Evolutionary conservation across 768 basidiomycete species (phyloP).

Genomic region (Tylopilus sp.): DNA sequence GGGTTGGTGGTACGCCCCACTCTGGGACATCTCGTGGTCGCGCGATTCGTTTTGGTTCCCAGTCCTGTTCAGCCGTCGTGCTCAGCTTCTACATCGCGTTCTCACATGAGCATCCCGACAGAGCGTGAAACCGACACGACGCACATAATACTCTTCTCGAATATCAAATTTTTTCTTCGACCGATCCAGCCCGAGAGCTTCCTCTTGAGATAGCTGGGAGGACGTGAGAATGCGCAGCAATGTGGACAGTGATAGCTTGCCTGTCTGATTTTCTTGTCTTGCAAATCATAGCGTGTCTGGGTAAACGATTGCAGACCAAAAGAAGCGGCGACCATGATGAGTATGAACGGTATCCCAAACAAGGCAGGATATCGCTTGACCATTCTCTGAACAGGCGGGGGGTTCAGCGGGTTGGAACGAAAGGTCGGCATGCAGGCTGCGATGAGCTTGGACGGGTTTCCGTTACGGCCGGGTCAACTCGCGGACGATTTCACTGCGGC

Average conservation of each 20-base stretch:
- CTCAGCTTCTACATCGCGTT: conserved; percentile 50
- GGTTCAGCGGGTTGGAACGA: conserved; percentile 38
- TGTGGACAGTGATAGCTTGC: conserved; percentile 33
- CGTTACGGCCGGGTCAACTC: neutral
- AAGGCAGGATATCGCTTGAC: conserved; percentile 61
- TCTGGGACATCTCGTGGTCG: conserved; percentile 88
- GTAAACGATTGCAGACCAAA: conserved; percentile 82
- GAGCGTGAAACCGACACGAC: conserved; percentile 31
- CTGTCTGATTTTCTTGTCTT: conserved; percentile 73
- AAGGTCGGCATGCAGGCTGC: conserved; percentile 63
- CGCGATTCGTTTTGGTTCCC: conserved; percentile 83
- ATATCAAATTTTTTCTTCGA: conserved; percentile 84
- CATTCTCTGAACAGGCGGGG: conserved; percentile 28
- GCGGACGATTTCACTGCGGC: conserved; percentile 6
- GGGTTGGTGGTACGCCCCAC: conserved; percentile 81
- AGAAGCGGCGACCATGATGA: conserved; percentile 82
- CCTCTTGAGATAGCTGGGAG: conserved; percentile 65
- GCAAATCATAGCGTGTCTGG: conserved; percentile 87
- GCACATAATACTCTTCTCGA: conserved; percentile 92
- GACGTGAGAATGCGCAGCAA: neutral
- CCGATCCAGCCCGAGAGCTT: conserved; percentile 70
- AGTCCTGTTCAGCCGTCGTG: conserved; percentile 61
- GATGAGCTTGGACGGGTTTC: neutral
- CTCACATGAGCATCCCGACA: neutral
- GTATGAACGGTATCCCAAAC: conserved; percentile 85